Evolutionary conservation across 345 rosid species (phyloP).

Genomic region (Mallotus nudiflorus): DNA sequence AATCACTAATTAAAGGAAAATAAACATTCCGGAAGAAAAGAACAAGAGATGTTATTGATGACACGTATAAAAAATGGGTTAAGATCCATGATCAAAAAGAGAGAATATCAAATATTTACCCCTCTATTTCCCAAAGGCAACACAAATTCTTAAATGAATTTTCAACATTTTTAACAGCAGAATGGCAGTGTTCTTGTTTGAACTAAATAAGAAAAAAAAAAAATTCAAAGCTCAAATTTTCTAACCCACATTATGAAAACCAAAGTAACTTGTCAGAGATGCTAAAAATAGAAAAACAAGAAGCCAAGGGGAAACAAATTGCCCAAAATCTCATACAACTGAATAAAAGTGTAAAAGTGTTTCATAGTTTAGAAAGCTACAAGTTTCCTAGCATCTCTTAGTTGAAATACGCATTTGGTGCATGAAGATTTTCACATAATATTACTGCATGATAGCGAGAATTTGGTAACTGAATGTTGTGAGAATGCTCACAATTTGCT

Average conservation of each 20-base stretch:
- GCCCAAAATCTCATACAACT: neutral
- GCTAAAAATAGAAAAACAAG: neutral
- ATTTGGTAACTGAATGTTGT: neutral
- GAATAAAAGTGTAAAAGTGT: neutral
- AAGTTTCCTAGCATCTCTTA: neutral
- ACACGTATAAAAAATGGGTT: neutral
- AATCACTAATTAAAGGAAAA: neutral
- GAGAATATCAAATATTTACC: neutral
- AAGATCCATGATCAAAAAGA: neutral
- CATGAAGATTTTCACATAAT: neutral
- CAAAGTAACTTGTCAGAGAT: neutral
- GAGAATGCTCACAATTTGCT: neutral
- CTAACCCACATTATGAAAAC: neutral
- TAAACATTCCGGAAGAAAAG: neutral
- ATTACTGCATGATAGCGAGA: slow-evolving; percentile 3
- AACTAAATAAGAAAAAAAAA: neutral
- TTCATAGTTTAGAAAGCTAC: neutral
- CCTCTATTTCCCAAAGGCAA: neutral
- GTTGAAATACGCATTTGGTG: neutral
- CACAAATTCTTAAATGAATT: neutral
- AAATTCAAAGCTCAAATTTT: neutral
- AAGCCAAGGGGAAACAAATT: neutral
- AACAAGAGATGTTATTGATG: neutral
- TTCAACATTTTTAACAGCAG: neutral
- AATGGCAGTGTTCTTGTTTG: neutral